phyloP scores from a whole-genome alignment of 1,139 yeast genomes.

The Diutina sp. region DNA sequence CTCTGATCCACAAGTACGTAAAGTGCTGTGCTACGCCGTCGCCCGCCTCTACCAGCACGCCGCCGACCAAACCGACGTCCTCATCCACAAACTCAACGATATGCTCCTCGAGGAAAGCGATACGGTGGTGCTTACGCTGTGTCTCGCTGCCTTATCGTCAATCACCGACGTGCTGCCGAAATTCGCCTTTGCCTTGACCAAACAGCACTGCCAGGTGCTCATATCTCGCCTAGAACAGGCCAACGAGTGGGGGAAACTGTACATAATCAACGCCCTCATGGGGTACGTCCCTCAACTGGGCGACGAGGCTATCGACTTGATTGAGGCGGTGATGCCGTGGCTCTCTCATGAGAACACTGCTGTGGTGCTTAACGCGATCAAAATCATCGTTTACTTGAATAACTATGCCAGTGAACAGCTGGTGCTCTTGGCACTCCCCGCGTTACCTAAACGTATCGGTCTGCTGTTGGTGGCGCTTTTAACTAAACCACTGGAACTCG shows the following conservation, averaged over 20 bases:
- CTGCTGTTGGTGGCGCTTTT: slow-evolving; percentile 60
- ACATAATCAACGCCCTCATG: slow-evolving; percentile 57
- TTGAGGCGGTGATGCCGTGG: slow-evolving; percentile 60
- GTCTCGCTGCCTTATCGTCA: slow-evolving; percentile 55
- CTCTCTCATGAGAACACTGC: slow-evolving; percentile 75
- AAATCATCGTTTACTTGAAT: slow-evolving; percentile 56
- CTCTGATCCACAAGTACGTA: slow-evolving; percentile 20
- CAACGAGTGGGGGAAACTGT: slow-evolving; percentile 75
- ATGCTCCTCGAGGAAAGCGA: slow-evolving; percentile 45
- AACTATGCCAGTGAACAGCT: slow-evolving; percentile 44
- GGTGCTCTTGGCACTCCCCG: slow-evolving; percentile 17
- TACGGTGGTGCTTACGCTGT: slow-evolving; percentile 52
- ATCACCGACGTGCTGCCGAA: slow-evolving; percentile 46
- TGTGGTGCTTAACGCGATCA: slow-evolving; percentile 67
- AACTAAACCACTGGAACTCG: slow-evolving; percentile 73
- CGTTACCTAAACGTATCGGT: slow-evolving; percentile 50
- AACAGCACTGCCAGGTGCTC: slow-evolving; percentile 40
- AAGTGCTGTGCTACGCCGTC: slow-evolving; percentile 50
- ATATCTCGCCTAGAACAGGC: slow-evolving; percentile 36
- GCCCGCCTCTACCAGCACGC: slow-evolving; percentile 56
- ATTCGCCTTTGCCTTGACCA: slow-evolving; percentile 43
- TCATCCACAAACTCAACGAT: slow-evolving; percentile 46
- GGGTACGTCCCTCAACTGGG: slow-evolving; percentile 59
- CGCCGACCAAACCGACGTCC: slow-evolving; percentile 25
- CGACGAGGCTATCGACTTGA: slow-evolving; percentile 51